Base-by-base conservation (phyloP, 768 basidiomycete species). In the Epithele typhae region DNA sequence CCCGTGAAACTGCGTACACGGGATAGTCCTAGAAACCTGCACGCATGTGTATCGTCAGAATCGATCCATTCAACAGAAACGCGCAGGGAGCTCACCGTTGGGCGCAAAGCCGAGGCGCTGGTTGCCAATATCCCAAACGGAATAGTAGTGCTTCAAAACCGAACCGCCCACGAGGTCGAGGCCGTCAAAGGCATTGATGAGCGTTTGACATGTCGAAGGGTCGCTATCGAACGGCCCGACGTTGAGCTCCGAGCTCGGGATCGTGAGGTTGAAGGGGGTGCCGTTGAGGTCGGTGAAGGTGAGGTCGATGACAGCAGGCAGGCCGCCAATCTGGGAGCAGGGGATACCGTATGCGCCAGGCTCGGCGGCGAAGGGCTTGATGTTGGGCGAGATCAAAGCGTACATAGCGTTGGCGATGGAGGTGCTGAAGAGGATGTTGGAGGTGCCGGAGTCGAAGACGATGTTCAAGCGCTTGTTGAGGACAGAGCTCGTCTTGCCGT, bases 381-480 rank as follows among this genome's bases (percentile, higher is more conserved):
- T 79, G 52, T 76, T 63, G 25, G 76, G 70, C n/a, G 78, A 80
- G 45, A 81, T 79, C 51, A 76, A 67, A 22, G 77, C 70, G 55
- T 80, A 77, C 45, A 81, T 75, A 8, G 75, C 76, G 60, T 76
- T 70, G 8, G 79, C 65, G 17, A 75, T 78, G 33, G 60, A 57
- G 18, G 75, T 72, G 35, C 72, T 66, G 46, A 80, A 76, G 18
- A 79, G 59, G 33, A 79, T 59, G 58, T 79, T 81, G 55, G 75
- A 76, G 19, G 77, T 79, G 25, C 80, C 77, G 48, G 72, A 75
- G 60, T 81, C 78, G 52, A 79, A 79, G 40, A 80, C 77, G 56
- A 81, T 67, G 38, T 53, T 69, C 22, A 75, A 70, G 36, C 57
- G 53, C 10, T 60, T 58, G 41, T 68, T 68, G 39, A 80, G 62